These are phyloP conservation scores for Lizonia empirigonia DNA, from an alignment of 2,329 filamentous ascomycete species.

Conservation along the genomic window DNA sequence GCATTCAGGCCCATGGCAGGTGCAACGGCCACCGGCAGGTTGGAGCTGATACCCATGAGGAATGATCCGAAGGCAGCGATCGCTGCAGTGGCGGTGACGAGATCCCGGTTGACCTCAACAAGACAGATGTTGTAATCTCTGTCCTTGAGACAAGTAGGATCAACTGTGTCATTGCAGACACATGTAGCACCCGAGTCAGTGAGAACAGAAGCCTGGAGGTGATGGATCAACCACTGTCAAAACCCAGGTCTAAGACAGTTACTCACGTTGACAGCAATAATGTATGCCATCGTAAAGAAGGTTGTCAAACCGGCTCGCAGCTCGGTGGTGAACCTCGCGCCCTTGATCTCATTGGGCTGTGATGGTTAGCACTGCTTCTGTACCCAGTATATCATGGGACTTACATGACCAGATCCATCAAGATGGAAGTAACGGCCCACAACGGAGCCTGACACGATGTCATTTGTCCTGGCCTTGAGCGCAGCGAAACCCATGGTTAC, in stretches of 20 bases:
- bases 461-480: conserved; percentile 34
- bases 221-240: conserved; percentile 14
- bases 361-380: conserved; percentile 18
- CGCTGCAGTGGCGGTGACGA: conserved; percentile 83
- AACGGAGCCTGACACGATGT: conserved; percentile 39
- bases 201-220: conserved; percentile 61
- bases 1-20: conserved; percentile 84
- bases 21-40: conserved; percentile 75
- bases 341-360: conserved; percentile 72
- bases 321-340: conserved; percentile 81
- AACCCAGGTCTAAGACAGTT: conserved; percentile 39
- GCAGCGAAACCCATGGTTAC: conserved; percentile 17
- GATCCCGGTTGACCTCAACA: conserved; percentile 70
- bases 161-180: conserved; percentile 63
- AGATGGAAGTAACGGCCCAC: conserved; percentile 67
- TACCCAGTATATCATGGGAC: conserved; percentile 39
- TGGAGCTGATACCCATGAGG: conserved; percentile 80
- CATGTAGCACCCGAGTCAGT: conserved; percentile 77
- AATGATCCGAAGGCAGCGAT: conserved; percentile 80
- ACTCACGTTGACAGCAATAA: conserved; percentile 67
- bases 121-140: conserved; percentile 68
- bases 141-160: conserved; percentile 61
- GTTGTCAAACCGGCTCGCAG: conserved; percentile 83
- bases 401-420: conserved; percentile 81
- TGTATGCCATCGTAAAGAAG: conserved; percentile 57